These are phyloP conservation scores for Zhuliangozyma parablackwelliae DNA, from an alignment of 1,139 yeast species.

Conservation along the genomic window DNA sequence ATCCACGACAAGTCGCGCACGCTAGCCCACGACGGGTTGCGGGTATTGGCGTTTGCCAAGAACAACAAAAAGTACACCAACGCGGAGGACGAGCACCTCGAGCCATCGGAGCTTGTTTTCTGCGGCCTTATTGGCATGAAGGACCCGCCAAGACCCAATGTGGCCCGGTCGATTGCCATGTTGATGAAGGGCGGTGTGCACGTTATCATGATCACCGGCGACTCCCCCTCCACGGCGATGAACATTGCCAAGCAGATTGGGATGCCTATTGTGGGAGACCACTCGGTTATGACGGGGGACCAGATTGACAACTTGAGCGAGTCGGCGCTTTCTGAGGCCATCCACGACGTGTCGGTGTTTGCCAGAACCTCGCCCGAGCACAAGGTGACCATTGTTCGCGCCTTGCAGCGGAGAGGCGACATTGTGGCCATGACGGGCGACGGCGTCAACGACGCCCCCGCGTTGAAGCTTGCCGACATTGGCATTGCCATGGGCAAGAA, in stretches of 20 bases:
- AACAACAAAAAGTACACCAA: constrained; percentile 26
- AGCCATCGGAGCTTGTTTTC: constrained; percentile 60
- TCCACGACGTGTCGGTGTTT: constrained; percentile 81
- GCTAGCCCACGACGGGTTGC: constrained; percentile 78
- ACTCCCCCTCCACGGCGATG: constrained; percentile 86
- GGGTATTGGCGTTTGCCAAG: constrained; percentile 80
- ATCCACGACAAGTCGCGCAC: constrained; percentile 54
- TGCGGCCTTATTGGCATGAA: constrained; percentile 91
- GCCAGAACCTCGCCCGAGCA: constrained; percentile 98
- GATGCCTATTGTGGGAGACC: constrained; percentile 67
- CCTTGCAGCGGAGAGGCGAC: constrained; percentile 88
- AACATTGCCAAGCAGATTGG: constrained; percentile 91
- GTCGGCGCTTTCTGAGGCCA: constrained; percentile 64
- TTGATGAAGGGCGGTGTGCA: constrained; percentile 90
- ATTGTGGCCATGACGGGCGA: constrained; percentile 99
- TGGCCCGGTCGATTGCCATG: constrained; percentile 62
- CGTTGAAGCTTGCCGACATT: constrained; percentile 91
- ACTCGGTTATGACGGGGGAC: constrained; percentile 78
- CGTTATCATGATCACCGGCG: constrained; percentile 97
- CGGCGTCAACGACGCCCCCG: constrained; percentile 99
- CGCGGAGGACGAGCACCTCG: constrained; percentile 21
- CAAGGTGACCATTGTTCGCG: constrained; percentile 85
- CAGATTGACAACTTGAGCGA: constrained; percentile 69
- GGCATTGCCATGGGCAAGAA: constrained; percentile 96
- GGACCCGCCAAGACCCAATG: constrained; percentile 93